Conservation (phyloP, 1,284 basidiomycete genomes). For the Somion occarium region DNA sequence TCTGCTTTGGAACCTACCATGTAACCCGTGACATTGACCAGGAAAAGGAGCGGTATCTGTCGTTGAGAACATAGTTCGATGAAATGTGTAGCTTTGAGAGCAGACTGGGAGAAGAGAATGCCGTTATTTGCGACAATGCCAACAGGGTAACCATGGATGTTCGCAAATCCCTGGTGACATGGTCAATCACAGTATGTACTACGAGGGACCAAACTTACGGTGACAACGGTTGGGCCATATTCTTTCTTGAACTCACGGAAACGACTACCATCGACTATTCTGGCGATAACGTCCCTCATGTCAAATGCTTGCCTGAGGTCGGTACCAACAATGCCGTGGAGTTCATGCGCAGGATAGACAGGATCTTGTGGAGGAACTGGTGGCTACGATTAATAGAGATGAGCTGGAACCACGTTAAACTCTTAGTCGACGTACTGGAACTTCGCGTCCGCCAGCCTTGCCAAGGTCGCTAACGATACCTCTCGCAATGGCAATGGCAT, state of each 20-base stretch:
- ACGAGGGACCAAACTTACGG: slow-evolving; percentile 43
- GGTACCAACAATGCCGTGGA: slow-evolving; percentile 89
- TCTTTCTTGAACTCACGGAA: slow-evolving; percentile 97
- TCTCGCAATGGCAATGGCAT: slow-evolving; percentile 83
- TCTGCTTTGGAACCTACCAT: slow-evolving; percentile 96
- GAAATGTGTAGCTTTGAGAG: slow-evolving; percentile 92
- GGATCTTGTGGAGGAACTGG: slow-evolving; percentile 62
- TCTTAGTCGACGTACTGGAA: slow-evolving; percentile 35
- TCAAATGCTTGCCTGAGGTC: slow-evolving; percentile 87
- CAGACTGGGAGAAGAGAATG: slow-evolving; percentile 90
- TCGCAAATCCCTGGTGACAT: slow-evolving; percentile 72
- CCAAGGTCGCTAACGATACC: slow-evolving; percentile 81
- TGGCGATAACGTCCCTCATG: slow-evolving; percentile 90
- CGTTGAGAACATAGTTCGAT: slow-evolving; percentile 93
- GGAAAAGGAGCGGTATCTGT: slow-evolving; percentile 84
- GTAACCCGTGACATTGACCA: slow-evolving; percentile 93
- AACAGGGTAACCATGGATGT: slow-evolving; percentile 84
- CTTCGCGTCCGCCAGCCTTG: slow-evolving; percentile 44
- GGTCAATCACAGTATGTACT: neutral
- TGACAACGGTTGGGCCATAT: slow-evolving; percentile 88
- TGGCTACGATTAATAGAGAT: slow-evolving; percentile 37
- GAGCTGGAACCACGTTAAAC: neutral
- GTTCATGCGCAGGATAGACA: slow-evolving; percentile 74
- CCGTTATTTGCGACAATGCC: slow-evolving; percentile 94
- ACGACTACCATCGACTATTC: slow-evolving; percentile 86